Evolutionary conservation across 176 grass and related monocot species (phyloP), one percentile per base, ranked within the genome.

Genomic region (Zoysia pacifica): DNA sequence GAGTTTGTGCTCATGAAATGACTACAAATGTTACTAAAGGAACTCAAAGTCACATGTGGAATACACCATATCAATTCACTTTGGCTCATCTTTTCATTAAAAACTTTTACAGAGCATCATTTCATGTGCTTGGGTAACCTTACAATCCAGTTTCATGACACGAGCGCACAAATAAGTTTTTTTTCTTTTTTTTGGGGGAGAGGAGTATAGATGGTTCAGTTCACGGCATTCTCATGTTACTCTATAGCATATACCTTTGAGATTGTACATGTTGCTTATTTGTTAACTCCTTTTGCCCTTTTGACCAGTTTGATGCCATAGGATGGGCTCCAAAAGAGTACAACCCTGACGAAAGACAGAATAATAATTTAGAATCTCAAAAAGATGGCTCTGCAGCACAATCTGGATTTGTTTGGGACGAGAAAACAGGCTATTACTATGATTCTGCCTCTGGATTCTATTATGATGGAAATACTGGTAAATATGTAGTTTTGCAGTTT

Each of bases 401-500:
- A 66, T 86, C 90, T 19, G 96, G 96, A 74, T 99, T 99, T 87
- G 96, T 95, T 69, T 99, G 96, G 96, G 92, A 99, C 73, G 96
- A 99, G 73, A 99, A 99, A 67, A 95, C 92, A 19, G 96, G 96
- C 59, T 99, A 99, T 80, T 99, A 99, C 79, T 99, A 91, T 67
- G 96, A 99, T 89, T 93, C 96, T 80, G 47, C 92, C 55, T 99
- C 96, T 76, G 96, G 96, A 67, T 99, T 99, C 72, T 99, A 99
- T 83, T 99, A 99, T 77, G 96, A 99, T 90, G 96, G 96, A 91
- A 99, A 93, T 87, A 91, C 96, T 20, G 92, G 96, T 99, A 58
- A 88, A 75, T 79, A 0, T 81, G 2, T 61, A 45, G 59, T 73
- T 0, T 28, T 3, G 20, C 52, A 58, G 39, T 28, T 28, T 28